Evolutionary conservation across 495 filamentous ascomycete genomes (phyloP), one percentile per base, ranked within the genome.

Genomic region (Daldinia grandis): DNA sequence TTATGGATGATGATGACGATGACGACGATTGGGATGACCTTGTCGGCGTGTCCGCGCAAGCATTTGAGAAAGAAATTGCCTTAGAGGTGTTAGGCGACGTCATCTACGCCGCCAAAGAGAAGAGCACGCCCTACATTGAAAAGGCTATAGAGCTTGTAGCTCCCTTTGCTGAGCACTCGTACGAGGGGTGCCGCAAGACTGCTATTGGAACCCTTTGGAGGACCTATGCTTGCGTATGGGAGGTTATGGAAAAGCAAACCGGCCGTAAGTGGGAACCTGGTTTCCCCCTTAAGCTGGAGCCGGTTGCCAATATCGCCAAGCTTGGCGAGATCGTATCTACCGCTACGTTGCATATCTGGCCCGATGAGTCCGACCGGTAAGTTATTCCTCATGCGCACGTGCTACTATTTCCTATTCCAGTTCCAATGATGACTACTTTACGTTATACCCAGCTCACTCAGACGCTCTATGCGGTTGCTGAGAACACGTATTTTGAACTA

Each of bases 371-470:
- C 74, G 95, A 98, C 80, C 90, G 94, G 95, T 97, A 91, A 73
- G 90, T 87, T 74, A 49, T 65, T 42, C 12, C 38, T 50, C 68
- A 73, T 50, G 66, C 55, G 56, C 62, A n/a, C 67, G 62, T 49
- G 51, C 57, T 50, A 42, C n/a, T 57, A 35, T 60, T 62, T 67
- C 66, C 28, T 74, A 17, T 35, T 2, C 33, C 25, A 12, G 53
- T 67, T 76, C 72, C 78, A 78, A 94, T 95, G 94, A 98, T 97
- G 93, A 97, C 81, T 80, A 87, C 81, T 80, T 80, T 82, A 88
- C 92, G 93, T 92, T 95, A 93, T 91, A 94, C 95, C 94, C 94
- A 98, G 93, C 94, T 98, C 95, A 97, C 95, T 97, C 91, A 91
- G 90, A 98, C 87, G 88, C 92, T 86, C 82, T 76, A 82, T 88